Percentiles rank a stretch among this genome's conserved stretches.
Evolutionary conservation across 129 eudicot genomes (phyloP).

Genomic region (Dittrichia graveolens): DNA sequence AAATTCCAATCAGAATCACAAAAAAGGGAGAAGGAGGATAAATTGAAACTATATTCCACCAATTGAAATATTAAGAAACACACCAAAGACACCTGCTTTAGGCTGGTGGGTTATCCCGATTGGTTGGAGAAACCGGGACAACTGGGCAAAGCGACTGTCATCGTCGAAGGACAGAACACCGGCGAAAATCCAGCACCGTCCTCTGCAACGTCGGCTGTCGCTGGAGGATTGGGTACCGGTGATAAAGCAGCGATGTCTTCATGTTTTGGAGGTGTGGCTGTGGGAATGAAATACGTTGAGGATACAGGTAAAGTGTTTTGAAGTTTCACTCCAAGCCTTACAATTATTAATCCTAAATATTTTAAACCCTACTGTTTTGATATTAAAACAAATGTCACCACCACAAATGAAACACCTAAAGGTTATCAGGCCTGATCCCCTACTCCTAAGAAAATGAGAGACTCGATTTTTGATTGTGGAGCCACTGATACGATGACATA

Average conservation of each 20-base stretch:
- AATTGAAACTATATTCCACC: constrained; percentile 12
- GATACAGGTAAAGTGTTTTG: constrained; percentile 25
- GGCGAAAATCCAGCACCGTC: too few relatives aligned
- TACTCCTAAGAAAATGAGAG: neutral
- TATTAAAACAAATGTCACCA: neutral
- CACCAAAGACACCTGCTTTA: neutral
- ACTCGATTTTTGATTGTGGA: neutral
- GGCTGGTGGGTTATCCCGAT: neutral
- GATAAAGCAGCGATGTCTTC: too few relatives aligned
- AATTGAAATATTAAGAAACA: constrained; percentile 14
- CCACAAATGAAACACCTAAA: neutral
- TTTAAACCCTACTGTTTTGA: constrained; percentile 21
- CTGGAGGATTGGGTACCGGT: too few relatives aligned
- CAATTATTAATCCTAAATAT: constrained; percentile 13
- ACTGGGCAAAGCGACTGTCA: too few relatives aligned
- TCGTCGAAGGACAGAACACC: too few relatives aligned
- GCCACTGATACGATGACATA: constrained; percentile 1
- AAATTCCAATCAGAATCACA: too few relatives aligned
- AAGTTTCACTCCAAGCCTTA: constrained; percentile 10
- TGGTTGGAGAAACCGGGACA: neutral
- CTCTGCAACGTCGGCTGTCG: too few relatives aligned
- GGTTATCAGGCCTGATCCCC: neutral
- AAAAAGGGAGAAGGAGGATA: neutral
- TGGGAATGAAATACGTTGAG: neutral
- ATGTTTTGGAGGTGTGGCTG: neutral